phyloP scores from a whole-genome alignment of 805 yeast genomes.

The Dipodascus albidus region DNA sequence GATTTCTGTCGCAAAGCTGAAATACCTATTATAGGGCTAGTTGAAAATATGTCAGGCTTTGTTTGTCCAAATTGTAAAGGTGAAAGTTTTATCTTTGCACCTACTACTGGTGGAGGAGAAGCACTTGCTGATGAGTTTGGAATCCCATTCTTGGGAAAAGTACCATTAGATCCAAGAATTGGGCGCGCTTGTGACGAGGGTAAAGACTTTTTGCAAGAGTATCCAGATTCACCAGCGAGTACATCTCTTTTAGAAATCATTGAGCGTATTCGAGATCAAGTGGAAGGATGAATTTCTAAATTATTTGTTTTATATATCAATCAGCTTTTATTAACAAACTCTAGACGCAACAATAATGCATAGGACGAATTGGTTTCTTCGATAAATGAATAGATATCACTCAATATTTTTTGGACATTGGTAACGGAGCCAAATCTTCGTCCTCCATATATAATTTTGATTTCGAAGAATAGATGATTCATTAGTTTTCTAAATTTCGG shows the following conservation, averaged over 20 bases:
- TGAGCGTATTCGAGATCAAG: constrained; percentile 12
- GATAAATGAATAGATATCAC: constrained; percentile 3
- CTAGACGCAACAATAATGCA: background rate
- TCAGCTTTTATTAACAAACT: background rate
- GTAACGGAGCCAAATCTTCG: constrained; percentile 5
- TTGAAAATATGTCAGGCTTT: constrained; percentile 97
- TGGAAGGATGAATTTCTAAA: constrained; percentile 8
- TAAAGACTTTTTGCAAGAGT: constrained; percentile 59
- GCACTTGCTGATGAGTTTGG: constrained; percentile 68
- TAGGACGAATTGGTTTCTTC: background rate
- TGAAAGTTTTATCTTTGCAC: constrained; percentile 77
- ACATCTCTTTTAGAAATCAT: constrained; percentile 78
- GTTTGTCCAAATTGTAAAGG: constrained; percentile 93
- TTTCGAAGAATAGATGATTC: background rate
- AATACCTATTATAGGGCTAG: constrained; percentile 76
- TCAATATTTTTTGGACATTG: constrained; percentile 5
- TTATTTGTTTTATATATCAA: background rate
- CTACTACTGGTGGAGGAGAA: constrained; percentile 96
- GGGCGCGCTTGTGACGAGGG: constrained; percentile 86
- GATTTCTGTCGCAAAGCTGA: constrained; percentile 90
- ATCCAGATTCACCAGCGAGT: constrained; percentile 90
- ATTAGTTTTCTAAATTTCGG: background rate
- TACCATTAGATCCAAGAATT: constrained; percentile 92
- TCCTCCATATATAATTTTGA: background rate
- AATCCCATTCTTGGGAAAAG: constrained; percentile 77